Evolutionary conservation across 768 basidiomycete genomes (phyloP).

Genomic region (Scleroderma citrinum): DNA sequence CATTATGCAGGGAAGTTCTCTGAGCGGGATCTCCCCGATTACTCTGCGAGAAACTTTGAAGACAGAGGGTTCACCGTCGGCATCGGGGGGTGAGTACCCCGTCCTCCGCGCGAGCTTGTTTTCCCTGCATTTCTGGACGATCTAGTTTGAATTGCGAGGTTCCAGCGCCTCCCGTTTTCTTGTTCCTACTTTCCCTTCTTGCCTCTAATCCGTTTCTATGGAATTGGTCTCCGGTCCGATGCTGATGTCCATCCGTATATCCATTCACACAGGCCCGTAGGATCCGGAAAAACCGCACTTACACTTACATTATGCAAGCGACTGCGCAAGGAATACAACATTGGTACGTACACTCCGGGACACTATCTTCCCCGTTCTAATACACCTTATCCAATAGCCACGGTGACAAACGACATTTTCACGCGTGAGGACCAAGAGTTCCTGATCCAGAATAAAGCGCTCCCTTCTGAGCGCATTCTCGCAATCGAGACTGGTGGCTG

Average conservation of each 20-base stretch:
- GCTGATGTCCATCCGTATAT: not conserved
- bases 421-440: constrained; percentile 98
- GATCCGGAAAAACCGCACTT: constrained; percentile 94
- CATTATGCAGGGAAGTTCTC: constrained; percentile 69
- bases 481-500: constrained; percentile 99
- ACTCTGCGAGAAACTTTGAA: constrained; percentile 72
- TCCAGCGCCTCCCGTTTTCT: not conserved
- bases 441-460: constrained; percentile 85
- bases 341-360: constrained; percentile 49
- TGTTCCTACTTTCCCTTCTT: not conserved
- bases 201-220: not conserved
- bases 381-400: constrained; percentile 45
- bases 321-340: constrained; percentile 80
- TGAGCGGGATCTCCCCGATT: constrained; percentile 91
- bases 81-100: constrained; percentile 80
- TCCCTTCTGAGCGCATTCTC: constrained; percentile 78
- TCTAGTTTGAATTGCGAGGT: not conserved
- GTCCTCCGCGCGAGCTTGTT: not conserved
- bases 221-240: not conserved
- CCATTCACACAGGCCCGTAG: constrained; percentile 70
- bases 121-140: not conserved
- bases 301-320: constrained; percentile 84
- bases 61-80: constrained; percentile 96
- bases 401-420: constrained; percentile 99
- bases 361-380: constrained; percentile 2